A percentile compares a stretch with the other conserved stretches of the same genome.
Evolutionary conservation across 306 rosid genomes (phyloP).

Genomic region (Macrotyloma uniflorum): DNA sequence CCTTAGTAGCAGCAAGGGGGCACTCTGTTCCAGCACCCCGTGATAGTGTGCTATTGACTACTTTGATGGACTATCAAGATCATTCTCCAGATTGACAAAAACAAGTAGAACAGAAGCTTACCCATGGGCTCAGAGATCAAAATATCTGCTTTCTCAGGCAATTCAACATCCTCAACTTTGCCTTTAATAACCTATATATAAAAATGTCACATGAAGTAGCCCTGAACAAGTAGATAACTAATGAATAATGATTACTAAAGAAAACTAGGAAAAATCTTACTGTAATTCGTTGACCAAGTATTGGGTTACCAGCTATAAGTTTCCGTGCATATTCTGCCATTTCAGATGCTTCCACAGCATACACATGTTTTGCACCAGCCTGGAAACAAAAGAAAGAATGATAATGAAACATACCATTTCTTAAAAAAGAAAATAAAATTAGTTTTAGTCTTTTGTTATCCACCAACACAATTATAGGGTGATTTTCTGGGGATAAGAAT

Average conservation of each 20-base stretch:
- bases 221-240: constrained; percentile 22
- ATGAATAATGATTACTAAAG: neutral
- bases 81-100: constrained; percentile 23
- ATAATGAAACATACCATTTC: neutral
- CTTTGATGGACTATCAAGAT: neutral
- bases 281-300: constrained; percentile 67
- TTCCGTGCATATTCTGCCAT: constrained; percentile 88
- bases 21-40: too few relatives aligned
- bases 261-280: constrained; percentile 48
- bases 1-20: too few relatives aligned
- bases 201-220: constrained; percentile 1
- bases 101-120: constrained; percentile 42
- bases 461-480: neutral
- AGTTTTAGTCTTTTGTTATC: neutral
- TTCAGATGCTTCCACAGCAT: constrained; percentile 95
- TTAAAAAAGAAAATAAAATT: neutral
- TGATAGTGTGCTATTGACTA: neutral
- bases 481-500: neutral
- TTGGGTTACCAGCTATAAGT: constrained; percentile 79
- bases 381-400: constrained; percentile 34
- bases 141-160: constrained; percentile 93
- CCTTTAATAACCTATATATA: constrained; percentile 71
- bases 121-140: constrained; percentile 93
- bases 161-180: constrained; percentile 78
- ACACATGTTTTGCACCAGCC: constrained; percentile 93